Conservation (phyloP, 306 rosid genomes). For the Comarum palustre region DNA sequence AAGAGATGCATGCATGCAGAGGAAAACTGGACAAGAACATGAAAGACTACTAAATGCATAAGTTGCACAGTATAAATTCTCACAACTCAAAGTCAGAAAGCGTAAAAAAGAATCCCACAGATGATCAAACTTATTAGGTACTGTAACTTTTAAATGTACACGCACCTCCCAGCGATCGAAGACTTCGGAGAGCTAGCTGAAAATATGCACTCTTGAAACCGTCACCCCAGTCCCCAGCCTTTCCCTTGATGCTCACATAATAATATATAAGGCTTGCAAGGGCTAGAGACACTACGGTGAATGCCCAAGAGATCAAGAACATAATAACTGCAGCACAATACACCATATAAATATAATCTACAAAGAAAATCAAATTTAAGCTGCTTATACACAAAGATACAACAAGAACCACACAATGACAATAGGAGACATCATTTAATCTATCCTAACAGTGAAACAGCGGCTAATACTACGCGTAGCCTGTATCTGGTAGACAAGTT, state of each 20-base stretch:
- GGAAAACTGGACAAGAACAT: neutral
- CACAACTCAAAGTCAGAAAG: neutral
- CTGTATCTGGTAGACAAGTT: conserved; percentile 5
- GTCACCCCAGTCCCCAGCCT: conserved; percentile 99
- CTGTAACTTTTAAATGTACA: conserved; percentile 16
- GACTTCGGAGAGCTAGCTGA: conserved; percentile 98
- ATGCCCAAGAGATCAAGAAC: conserved; percentile 99
- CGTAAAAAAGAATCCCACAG: conserved; percentile 13
- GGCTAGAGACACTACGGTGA: conserved; percentile 88
- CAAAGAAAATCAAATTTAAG: conserved; percentile 18
- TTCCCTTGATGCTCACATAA: conserved; percentile 91
- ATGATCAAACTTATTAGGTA: conserved; percentile 1
- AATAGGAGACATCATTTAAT: conserved; percentile 2
- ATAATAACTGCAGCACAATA: conserved; percentile 72
- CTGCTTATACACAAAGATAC: conserved; percentile 10
- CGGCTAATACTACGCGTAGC: neutral
- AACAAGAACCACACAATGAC: neutral
- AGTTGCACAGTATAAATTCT: neutral
- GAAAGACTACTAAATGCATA: neutral
- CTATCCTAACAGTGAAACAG: neutral
- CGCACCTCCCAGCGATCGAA: conserved; percentile 93
- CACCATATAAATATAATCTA: conserved; percentile 10
- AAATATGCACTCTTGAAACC: conserved; percentile 99
- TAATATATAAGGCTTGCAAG: conserved; percentile 97
- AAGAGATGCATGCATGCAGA: neutral